Evolutionary conservation across 2,329 filamentous ascomycete species (phyloP), one percentile per base, ranked within the genome.

Genomic region (Penicillium vulpinum): DNA sequence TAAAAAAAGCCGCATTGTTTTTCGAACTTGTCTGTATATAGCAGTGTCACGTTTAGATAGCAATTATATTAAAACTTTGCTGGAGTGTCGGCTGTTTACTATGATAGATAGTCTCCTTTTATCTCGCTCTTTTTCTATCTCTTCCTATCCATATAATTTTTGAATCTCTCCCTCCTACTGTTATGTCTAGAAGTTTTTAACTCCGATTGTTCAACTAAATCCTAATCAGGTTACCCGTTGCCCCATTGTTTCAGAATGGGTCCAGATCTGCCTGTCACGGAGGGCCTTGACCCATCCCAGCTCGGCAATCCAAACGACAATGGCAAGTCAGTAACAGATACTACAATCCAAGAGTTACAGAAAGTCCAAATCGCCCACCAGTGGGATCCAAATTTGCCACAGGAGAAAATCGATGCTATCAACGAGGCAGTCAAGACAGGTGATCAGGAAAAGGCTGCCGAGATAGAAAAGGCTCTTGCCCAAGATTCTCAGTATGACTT

Each of bases 401-500:
- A 85, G 56, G 82, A 85, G 59, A 81, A 85, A 59, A 73, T 85
- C 52, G 82, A 82, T 65, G 80, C 83, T 70, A 78, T 86, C 62
- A 81, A 86, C 57, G 76, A 80, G 41, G 82, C 80, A 36, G 77
- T 83, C 53, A 76, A 78, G 53, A 78, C 77, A 10, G 79, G 80
- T 54, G 83, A 85, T 70, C 75, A 78, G 57, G 83, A 86, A 67
- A 85, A 84, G 71, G 83, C 83, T 52, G 72, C 83, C 57, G 79
- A 83, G 78, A 80, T 62, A 76, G 56, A 64, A 16, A 62, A 62
- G 21, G 36, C 57, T 1, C 24, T 85, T 67, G 80, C 84, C 65
- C 83, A 86, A 59, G 84, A 87, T 67, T 86, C 84, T 55, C 85
- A 85, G 4, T 87, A 87, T 65, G 83, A 82, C 48, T 83, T 86